Conservation (phyloP, 345 rosid species). For the Limnanthes douglasii region DNA sequence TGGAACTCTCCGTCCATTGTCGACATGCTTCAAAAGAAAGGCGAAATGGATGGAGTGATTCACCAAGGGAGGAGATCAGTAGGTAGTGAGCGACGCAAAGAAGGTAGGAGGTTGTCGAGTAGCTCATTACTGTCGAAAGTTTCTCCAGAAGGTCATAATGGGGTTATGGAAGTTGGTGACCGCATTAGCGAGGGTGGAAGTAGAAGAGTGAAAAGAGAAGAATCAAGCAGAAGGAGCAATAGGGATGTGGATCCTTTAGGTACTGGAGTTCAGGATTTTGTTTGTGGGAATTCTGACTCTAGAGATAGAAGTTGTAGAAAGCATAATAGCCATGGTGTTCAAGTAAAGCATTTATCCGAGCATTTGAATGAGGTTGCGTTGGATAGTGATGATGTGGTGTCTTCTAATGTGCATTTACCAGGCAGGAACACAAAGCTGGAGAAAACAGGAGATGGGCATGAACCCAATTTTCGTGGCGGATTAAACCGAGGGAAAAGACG, state of each 20-base stretch:
- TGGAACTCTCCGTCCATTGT: constrained; percentile 71
- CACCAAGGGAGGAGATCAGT: constrained; percentile 49
- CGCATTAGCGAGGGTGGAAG: constrained; percentile 40
- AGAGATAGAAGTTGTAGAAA: constrained; percentile 26
- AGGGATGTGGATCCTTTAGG: constrained; percentile 20
- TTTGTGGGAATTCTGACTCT: constrained; percentile 31
- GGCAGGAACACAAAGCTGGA: constrained; percentile 18
- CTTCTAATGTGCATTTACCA: constrained; percentile 33
- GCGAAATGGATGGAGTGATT: constrained; percentile 21
- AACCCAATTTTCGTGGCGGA: constrained; percentile 26
- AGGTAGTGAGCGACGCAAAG: constrained; percentile 34
- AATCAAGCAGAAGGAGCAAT: constrained; percentile 33
- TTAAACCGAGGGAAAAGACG: constrained; percentile 37
- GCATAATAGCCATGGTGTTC: constrained; percentile 27
- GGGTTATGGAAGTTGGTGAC: constrained; percentile 22
- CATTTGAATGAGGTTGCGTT: constrained; percentile 38
- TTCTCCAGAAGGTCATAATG: constrained; percentile 32
- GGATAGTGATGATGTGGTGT: constrained; percentile 61
- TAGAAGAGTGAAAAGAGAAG: constrained; percentile 62
- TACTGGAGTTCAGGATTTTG: constrained; percentile 23
- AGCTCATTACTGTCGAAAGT: constrained; percentile 52
- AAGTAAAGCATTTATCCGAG: constrained; percentile 51
- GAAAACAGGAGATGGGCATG: constrained; percentile 18
- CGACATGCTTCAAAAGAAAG: constrained; percentile 50
- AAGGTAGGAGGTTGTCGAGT: constrained; percentile 44